Evolutionary conservation across 2,329 filamentous ascomycete species (phyloP).

Genomic region (Phialophora expanda): DNA sequence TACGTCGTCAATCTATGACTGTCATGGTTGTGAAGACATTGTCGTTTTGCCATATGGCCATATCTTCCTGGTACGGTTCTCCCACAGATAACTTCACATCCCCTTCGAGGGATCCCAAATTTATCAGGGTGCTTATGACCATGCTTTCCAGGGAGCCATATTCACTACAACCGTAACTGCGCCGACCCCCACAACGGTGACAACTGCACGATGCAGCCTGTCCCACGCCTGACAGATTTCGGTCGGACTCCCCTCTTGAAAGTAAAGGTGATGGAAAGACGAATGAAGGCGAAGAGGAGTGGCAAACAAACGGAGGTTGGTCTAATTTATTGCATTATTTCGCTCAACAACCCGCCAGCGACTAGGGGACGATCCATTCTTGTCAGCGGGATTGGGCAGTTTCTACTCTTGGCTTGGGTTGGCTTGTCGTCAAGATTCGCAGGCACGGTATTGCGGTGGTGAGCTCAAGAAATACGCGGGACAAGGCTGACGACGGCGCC

Average conservation of each 20-base stretch:
- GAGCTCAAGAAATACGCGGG: not conserved
- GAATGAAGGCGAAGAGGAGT: not conserved
- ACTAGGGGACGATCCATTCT: not conserved
- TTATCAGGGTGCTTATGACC: not conserved
- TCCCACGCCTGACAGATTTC: not conserved
- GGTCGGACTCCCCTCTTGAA: not conserved
- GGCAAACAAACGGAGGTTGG: not conserved
- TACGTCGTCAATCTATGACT: slow-evolving; percentile 44
- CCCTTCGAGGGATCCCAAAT: not conserved
- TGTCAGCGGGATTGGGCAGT: not conserved
- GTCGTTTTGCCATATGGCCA: slow-evolving; percentile 24
- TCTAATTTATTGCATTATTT: not conserved
- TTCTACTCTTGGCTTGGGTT: too few relatives aligned
- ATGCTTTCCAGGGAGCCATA: not conserved
- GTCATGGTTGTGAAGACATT: slow-evolving; percentile 45
- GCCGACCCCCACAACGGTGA: not conserved
- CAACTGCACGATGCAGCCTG: slow-evolving; percentile 9
- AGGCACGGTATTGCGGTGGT: too few relatives aligned
- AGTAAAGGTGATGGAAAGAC: not conserved
- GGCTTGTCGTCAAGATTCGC: too few relatives aligned
- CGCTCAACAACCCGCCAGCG: not conserved
- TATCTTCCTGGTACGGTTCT: slow-evolving; percentile 27
- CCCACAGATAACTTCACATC: too few relatives aligned
- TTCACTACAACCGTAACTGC: slow-evolving; percentile 14
- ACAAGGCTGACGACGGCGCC: not conserved